Percentiles rank a stretch among this genome's conserved stretches.
phyloP scores from a whole-genome alignment of 768 basidiomycete genomes.

The Panaeolus papilionaceus region DNA sequence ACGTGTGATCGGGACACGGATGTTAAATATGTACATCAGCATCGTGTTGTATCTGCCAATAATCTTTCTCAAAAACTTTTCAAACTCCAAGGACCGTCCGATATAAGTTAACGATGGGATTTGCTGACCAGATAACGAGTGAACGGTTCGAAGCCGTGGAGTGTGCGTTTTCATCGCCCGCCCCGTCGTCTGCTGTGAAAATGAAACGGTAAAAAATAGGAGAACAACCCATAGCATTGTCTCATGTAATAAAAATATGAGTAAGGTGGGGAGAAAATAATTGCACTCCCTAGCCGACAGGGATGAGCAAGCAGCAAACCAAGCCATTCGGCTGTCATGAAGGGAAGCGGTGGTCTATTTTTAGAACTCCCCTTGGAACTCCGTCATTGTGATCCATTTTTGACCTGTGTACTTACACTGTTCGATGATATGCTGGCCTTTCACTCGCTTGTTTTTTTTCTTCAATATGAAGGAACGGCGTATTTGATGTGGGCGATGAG shows the following conservation, averaged over 20 bases:
- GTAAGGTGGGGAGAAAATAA: slow-evolving; percentile 8
- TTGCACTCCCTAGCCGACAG: slow-evolving; percentile 7
- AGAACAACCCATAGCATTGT: background rate
- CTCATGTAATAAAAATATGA: slow-evolving; percentile 9
- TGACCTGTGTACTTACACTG: background rate
- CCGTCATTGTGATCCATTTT: background rate
- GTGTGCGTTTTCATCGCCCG: slow-evolving; percentile 5
- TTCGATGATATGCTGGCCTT: slow-evolving; percentile 8
- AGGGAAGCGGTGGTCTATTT: slow-evolving; percentile 11
- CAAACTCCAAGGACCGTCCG: slow-evolving; percentile 3
- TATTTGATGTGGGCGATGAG: background rate
- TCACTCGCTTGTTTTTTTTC: slow-evolving; percentile 1
- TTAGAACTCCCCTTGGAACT: slow-evolving; percentile 13
- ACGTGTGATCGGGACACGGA: slow-evolving; percentile 10
- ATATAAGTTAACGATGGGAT: background rate
- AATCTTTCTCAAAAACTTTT: background rate
- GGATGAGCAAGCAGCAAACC: slow-evolving; percentile 7
- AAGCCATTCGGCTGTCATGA: background rate
- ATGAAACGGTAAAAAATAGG: slow-evolving; percentile 11
- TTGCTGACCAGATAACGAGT: slow-evolving; percentile 8
- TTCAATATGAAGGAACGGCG: background rate
- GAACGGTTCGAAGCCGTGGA: slow-evolving; percentile 11
- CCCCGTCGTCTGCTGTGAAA: background rate
- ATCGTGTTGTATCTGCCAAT: slow-evolving; percentile 10
- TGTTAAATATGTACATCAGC: background rate